Base-by-base conservation (phyloP, 805 yeast genomes). In the Lipomyces spencermartinsiae region DNA sequence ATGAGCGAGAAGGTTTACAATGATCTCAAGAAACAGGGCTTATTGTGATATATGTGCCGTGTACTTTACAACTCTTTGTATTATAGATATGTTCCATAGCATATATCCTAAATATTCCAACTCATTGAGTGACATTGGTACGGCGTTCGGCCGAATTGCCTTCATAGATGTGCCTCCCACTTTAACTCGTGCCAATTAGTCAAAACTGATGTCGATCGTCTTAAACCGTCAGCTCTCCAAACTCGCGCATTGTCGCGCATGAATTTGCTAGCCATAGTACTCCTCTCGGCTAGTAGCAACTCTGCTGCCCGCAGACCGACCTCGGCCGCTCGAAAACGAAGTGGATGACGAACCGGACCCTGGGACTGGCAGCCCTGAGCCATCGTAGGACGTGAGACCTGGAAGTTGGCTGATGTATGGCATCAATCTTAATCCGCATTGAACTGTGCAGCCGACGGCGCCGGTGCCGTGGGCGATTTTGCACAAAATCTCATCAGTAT, bases 21-120 rank as follows among this genome's bases (percentile, higher is more conserved):
- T 22, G 98, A 95, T 72, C 82, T 94, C 76, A 91, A 92, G 79
- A 89, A 86, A 72, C 98, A 94, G 79, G 98, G 98, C 0, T 81
- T 94, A 61, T 73, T 92, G 37, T 93, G 79, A 35, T 25, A 53
- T 22, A 31, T 53, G 22, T 43, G n/a, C n/a, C 22, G 49, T 43
- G 49, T 10, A 37, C 43, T 37, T 37, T 5, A 19, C 16, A 2
- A 16, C 16, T 6, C 7, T 43, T 43, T 43, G 49, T 43, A 43
- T 43, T 43, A n/a, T 43, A 43, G 49, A 43, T 16, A n/a, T 14
- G 25, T 43, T 3, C n/a, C 49, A n/a, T 43, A 12, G 29, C 29
- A 25, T 16, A 43, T 43, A 9, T 43, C 16, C 49, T 43, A 43
- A 9, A 43, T 43, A n/a, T 43, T 43, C 49, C 9, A 43, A n/a